Evolutionary conservation across 176 grass and related monocot species (phyloP).

Genomic region (Ananas comosus): DNA sequence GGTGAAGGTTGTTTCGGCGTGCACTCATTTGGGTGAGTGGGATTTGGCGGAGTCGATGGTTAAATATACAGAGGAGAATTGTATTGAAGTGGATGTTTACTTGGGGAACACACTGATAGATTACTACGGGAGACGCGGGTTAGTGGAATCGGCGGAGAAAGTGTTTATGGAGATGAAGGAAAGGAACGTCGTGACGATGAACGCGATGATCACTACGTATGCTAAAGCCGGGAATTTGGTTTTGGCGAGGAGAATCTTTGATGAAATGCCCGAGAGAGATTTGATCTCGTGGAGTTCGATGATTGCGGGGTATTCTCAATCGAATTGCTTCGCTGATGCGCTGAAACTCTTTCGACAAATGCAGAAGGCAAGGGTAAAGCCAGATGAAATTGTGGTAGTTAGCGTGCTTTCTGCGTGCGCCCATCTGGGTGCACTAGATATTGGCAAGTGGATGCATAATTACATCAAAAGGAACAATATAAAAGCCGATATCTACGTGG

Average conservation of each 20-base stretch:
- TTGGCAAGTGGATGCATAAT: conserved; percentile 42
- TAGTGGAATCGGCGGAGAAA: conserved; percentile 31
- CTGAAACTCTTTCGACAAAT: conserved; percentile 34
- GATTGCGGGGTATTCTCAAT: conserved; percentile 37
- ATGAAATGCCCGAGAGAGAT: conserved; percentile 35
- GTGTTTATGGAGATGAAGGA: conserved; percentile 35
- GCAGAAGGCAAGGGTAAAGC: conserved; percentile 39
- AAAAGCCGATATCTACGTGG: conserved; percentile 28
- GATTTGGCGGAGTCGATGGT: conserved; percentile 33
- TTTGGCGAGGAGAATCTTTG: conserved; percentile 38
- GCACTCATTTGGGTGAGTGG: conserved; percentile 38
- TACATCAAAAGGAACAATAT: conserved; percentile 36
- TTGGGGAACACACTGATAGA: conserved; percentile 47
- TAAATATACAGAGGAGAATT: conserved; percentile 31
- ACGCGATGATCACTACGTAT: conserved; percentile 40
- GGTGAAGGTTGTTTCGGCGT: conserved; percentile 47
- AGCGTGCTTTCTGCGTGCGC: conserved; percentile 36
- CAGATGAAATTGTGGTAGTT: conserved; percentile 31
- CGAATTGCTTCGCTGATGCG: conserved; percentile 38
- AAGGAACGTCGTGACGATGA: conserved; percentile 28
- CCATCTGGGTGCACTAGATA: conserved; percentile 31
- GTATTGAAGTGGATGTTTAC: conserved; percentile 46
- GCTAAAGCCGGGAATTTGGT: conserved; percentile 33
- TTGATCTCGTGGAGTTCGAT: conserved; percentile 60
- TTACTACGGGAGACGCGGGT: conserved; percentile 28